These are phyloP conservation scores for Gymnopilus dilepis DNA, from an alignment of 768 basidiomycete genomes.

Conservation along the genomic window DNA sequence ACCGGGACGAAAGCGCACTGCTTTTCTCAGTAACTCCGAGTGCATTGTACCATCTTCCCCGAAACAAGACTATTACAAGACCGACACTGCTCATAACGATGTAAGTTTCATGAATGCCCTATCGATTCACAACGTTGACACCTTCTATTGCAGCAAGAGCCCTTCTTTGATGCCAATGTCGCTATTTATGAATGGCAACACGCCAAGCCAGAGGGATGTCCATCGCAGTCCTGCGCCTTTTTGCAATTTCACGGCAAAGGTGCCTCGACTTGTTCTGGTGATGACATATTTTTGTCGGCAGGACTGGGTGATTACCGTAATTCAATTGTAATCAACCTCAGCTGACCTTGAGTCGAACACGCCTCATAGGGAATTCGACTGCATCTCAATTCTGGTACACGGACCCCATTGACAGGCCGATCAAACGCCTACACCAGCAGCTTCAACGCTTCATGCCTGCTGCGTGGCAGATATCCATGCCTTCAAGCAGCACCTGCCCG, in stretches of 20 bases:
- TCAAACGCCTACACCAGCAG: conserved; percentile 39
- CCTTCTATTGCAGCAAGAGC: conserved; percentile 39
- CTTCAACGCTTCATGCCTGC: conserved; percentile 37
- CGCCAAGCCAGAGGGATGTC: conserved; percentile 40
- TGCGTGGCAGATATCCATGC: conserved; percentile 42
- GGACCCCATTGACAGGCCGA: conserved; percentile 35
- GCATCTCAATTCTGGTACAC: conserved; percentile 45
- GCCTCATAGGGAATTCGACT: conserved; percentile 18
- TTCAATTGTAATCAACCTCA: neutral
- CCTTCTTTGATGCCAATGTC: conserved; percentile 47
- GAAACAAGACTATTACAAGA: conserved; percentile 40
- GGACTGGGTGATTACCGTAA: conserved; percentile 42
- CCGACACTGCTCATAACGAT: conserved; percentile 53
- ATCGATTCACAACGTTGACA: neutral
- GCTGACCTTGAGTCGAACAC: neutral
- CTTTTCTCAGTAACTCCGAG: conserved; percentile 36
- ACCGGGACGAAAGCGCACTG: conserved; percentile 42
- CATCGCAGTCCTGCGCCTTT: conserved; percentile 44
- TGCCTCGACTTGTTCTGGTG: conserved; percentile 38
- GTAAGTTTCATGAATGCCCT: conserved; percentile 27
- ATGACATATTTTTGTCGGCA: conserved; percentile 50
- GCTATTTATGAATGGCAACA: conserved; percentile 47
- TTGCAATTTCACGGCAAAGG: conserved; percentile 56
- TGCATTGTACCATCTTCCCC: conserved; percentile 34
- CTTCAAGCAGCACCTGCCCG: conserved; percentile 43